Conservation (phyloP, 2,329 filamentous ascomycete species). For the Fusarium ambrosium region DNA sequence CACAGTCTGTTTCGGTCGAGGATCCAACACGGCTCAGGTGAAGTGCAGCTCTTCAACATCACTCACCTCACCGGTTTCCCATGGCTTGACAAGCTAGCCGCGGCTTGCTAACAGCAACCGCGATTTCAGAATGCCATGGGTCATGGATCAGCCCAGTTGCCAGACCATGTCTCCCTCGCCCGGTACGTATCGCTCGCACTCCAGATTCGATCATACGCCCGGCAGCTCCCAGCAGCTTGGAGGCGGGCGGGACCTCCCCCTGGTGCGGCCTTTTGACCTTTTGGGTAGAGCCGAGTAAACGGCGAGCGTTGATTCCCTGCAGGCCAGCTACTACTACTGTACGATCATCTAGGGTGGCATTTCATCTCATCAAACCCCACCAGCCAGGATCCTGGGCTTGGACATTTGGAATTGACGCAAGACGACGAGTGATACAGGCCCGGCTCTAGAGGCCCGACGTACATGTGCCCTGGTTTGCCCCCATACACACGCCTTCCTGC, state of each 20-base stretch:
- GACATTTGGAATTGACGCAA: conserved; percentile 2
- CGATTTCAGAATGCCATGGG: conserved; percentile 27
- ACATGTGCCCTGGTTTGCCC: background rate
- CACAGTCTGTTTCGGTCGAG: conserved; percentile 33
- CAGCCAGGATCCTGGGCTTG: conserved; percentile 14
- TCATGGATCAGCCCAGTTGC: conserved; percentile 16
- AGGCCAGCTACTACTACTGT: conserved; percentile 28
- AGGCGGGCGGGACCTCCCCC: conserved; percentile 31
- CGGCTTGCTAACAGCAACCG: conserved; percentile 26
- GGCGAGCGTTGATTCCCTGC: conserved; percentile 32
- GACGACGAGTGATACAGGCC: conserved; percentile 5
- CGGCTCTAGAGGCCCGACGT: background rate
- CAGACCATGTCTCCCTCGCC: conserved; percentile 16
- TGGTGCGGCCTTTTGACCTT: conserved; percentile 32
- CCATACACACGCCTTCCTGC: background rate
- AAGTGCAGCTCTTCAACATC: conserved; percentile 19
- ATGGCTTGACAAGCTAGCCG: conserved; percentile 11
- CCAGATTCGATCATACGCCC: conserved; percentile 39
- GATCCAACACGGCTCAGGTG: conserved; percentile 26
- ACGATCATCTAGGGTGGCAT: conserved; percentile 38
- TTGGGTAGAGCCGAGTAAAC: conserved; percentile 35
- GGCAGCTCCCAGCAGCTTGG: conserved; percentile 34
- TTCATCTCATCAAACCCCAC: conserved; percentile 44
- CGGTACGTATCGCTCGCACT: conserved; percentile 20
- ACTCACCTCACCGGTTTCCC: conserved; percentile 5